Conservation (phyloP, 78 protist genomes). For the slime mould (Dictyostelium discoideum) region DNA sequence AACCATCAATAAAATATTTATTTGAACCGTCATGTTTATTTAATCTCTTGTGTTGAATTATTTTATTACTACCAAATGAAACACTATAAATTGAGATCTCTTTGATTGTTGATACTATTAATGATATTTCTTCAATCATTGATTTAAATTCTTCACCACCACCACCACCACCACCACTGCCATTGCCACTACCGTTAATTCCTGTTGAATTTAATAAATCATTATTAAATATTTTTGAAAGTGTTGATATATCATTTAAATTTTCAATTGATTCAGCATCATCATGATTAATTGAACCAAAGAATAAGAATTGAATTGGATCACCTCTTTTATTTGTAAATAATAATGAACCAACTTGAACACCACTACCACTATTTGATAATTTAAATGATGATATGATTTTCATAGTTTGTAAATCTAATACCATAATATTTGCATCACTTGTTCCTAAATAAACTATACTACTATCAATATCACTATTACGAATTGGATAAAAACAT, state of each 20-base stretch:
- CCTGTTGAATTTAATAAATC: background rate
- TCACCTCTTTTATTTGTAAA: background rate
- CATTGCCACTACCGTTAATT: background rate
- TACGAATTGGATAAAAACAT: constrained; percentile 24
- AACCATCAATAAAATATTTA: background rate
- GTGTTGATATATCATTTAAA: background rate
- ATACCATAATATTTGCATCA: background rate
- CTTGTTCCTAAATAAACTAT: background rate
- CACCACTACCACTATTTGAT: background rate
- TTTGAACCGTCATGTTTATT: background rate
- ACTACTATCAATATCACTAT: constrained; percentile 7
- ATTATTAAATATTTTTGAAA: background rate
- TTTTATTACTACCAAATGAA: background rate
- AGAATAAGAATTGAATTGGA: background rate
- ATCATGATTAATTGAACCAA: constrained; percentile 8
- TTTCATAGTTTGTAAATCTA: constrained; percentile 14
- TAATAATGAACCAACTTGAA: background rate
- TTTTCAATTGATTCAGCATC: background rate
- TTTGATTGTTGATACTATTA: background rate
- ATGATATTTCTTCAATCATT: background rate
- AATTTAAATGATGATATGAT: background rate
- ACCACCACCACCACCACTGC: background rate
- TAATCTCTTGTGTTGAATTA: background rate
- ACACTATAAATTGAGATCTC: background rate
- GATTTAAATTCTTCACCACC: constrained; percentile 11